These are phyloP conservation scores for Sicyos edulis DNA, from an alignment of 306 rosid genomes.

Conservation along the genomic window DNA sequence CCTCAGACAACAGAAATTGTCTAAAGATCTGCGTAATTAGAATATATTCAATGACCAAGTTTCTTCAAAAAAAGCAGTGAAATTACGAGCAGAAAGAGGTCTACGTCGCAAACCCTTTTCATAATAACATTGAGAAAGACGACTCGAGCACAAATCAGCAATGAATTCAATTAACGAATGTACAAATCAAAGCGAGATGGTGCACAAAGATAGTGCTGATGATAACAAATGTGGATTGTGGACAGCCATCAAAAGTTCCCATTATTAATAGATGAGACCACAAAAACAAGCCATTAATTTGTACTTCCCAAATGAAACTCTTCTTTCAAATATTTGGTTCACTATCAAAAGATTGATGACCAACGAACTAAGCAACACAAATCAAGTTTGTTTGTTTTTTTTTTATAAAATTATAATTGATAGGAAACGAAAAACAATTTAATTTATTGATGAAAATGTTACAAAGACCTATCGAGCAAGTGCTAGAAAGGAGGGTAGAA, in stretches of 20 bases:
- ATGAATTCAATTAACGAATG: background rate
- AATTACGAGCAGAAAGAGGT: background rate
- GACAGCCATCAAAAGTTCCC: background rate
- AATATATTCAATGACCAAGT: background rate
- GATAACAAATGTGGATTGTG: background rate
- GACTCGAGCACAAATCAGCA: background rate
- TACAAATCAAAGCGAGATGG: background rate
- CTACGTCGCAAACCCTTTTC: background rate
- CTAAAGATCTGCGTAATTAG: conserved; percentile 52
- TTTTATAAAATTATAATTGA: too few relatives aligned
- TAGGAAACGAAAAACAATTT: too few relatives aligned
- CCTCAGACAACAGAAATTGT: conserved; percentile 49
- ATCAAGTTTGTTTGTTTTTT: too few relatives aligned
- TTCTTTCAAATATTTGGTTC: too few relatives aligned
- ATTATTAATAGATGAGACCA: background rate
- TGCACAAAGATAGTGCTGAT: background rate
- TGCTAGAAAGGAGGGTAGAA: too few relatives aligned
- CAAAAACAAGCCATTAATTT: background rate
- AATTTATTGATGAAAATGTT: too few relatives aligned
- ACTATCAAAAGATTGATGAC: too few relatives aligned
- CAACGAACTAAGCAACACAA: too few relatives aligned
- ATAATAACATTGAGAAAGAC: background rate
- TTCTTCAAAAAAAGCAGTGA: background rate
- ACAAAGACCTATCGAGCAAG: too few relatives aligned
- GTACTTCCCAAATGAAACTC: too few relatives aligned